Evolutionary conservation across 371 early-diverging fungal species (phyloP).

Genomic region (Apophysomyces sp.): DNA sequence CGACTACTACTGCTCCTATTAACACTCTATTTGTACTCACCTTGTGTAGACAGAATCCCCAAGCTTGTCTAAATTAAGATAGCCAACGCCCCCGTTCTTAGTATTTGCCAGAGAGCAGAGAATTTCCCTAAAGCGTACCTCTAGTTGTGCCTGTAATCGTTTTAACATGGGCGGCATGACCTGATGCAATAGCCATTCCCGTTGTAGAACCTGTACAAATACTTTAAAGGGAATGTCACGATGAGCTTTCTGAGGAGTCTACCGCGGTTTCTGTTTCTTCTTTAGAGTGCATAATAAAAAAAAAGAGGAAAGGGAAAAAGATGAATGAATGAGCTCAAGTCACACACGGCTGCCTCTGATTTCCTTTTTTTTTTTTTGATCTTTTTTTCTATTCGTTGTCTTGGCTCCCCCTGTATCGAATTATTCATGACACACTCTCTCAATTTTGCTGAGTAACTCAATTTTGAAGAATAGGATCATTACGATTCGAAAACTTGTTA

Average conservation of each 20-base stretch:
- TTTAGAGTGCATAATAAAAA: background rate
- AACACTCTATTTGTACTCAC: no score
- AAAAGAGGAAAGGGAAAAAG: no score
- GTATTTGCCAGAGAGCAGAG: background rate
- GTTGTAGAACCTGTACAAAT: conserved; percentile 23
- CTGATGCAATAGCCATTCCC: conserved; percentile 34
- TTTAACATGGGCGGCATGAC: conserved; percentile 33
- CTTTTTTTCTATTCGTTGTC: background rate
- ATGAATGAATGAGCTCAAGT: background rate
- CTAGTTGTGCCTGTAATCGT: conserved; percentile 21
- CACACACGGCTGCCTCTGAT: background rate
- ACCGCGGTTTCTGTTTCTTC: background rate
- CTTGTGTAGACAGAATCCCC: conserved; percentile 23
- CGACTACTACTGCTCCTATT: no score
- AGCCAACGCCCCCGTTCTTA: background rate
- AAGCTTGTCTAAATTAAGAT: conserved; percentile 18
- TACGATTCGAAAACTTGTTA: no score
- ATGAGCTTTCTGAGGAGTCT: background rate
- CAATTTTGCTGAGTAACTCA: no score
- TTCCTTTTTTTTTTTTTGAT: background rate
- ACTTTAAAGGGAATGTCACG: background rate
- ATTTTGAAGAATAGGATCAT: no score
- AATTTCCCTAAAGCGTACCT: conserved; percentile 18
- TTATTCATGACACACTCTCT: no score
- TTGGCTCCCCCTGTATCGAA: no score